phyloP scores from a whole-genome alignment of 768 basidiomycete species.

The Psilocybe cyanescens region DNA sequence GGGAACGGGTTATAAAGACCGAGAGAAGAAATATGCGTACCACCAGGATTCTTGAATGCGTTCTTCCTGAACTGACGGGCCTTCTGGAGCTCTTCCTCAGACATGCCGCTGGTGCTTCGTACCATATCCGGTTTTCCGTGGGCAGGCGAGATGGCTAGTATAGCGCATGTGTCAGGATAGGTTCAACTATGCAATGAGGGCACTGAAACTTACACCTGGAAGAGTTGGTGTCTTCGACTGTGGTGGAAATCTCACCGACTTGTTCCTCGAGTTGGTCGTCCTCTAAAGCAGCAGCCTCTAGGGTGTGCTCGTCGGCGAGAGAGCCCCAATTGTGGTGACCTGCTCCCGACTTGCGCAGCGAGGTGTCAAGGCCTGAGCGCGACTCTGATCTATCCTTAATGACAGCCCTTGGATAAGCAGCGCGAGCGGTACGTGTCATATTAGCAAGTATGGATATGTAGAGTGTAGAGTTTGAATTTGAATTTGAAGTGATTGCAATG shows the following conservation, averaged over 20 bases:
- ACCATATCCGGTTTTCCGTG: conserved; percentile 31
- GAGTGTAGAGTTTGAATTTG: conserved; percentile 9
- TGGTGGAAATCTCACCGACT: conserved; percentile 26
- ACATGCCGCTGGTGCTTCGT: conserved; percentile 46
- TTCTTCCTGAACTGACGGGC: conserved; percentile 75
- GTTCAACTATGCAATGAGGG: neutral
- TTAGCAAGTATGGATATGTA: conserved; percentile 11
- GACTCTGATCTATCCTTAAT: conserved; percentile 79
- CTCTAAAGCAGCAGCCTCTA: conserved; percentile 58
- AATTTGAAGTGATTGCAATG: conserved; percentile 6
- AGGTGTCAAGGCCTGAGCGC: conserved; percentile 74
- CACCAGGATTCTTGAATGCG: conserved; percentile 69
- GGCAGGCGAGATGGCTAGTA: conserved; percentile 27
- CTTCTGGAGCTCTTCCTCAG: conserved; percentile 66
- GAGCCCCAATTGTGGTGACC: conserved; percentile 90
- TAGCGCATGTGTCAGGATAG: neutral
- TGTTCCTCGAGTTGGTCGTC: conserved; percentile 58
- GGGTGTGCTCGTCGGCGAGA: conserved; percentile 61
- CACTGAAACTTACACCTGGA: conserved; percentile 13
- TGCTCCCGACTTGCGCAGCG: conserved; percentile 76
- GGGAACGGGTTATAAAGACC: neutral
- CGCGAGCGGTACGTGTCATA: conserved; percentile 85
- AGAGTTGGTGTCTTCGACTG: conserved; percentile 10
- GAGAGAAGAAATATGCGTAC: conserved; percentile 33
- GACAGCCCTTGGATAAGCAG: conserved; percentile 71